These are phyloP conservation scores for Cymbidium sinense DNA, from an alignment of 106 monocot genomes.

Conservation along the genomic window DNA sequence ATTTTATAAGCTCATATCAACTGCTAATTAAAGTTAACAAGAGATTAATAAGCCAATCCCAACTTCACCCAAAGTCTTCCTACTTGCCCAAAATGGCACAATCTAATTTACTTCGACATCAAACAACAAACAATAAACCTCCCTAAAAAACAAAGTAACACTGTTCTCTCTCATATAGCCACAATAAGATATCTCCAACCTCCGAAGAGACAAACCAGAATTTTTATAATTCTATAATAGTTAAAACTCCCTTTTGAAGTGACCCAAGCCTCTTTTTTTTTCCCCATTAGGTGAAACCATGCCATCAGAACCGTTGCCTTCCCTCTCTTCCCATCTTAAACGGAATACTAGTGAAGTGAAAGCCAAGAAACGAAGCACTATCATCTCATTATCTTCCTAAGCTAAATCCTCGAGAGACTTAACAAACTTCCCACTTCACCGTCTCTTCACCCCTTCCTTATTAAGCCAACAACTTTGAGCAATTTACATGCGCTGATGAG, in stretches of 20 bases:
- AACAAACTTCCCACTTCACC: conserved; percentile 14
- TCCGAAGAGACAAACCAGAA: neutral
- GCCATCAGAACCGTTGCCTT: conserved; percentile 15
- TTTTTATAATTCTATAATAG: neutral
- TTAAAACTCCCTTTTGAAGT: neutral
- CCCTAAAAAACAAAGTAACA: too few relatives aligned
- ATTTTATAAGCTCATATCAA: too few relatives aligned
- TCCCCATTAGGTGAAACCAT: conserved; percentile 9
- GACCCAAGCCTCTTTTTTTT: neutral
- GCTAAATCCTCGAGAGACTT: neutral
- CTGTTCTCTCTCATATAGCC: neutral
- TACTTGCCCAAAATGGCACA: too few relatives aligned
- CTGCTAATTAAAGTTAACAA: too few relatives aligned
- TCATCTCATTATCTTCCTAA: conserved; percentile 31
- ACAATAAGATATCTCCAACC: neutral
- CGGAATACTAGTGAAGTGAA: conserved; percentile 67
- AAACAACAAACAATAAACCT: too few relatives aligned
- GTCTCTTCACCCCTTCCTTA: neutral
- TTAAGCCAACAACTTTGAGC: neutral
- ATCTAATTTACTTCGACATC: too few relatives aligned
- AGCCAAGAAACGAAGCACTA: conserved; percentile 51
- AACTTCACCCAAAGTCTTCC: too few relatives aligned
- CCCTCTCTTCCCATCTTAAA: conserved; percentile 7
- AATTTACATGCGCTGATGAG: neutral
- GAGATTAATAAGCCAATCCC: too few relatives aligned